These are phyloP conservation scores for Sarocladium brachiariae DNA, from an alignment of 2,329 filamentous ascomycete genomes.

Conservation along the genomic window DNA sequence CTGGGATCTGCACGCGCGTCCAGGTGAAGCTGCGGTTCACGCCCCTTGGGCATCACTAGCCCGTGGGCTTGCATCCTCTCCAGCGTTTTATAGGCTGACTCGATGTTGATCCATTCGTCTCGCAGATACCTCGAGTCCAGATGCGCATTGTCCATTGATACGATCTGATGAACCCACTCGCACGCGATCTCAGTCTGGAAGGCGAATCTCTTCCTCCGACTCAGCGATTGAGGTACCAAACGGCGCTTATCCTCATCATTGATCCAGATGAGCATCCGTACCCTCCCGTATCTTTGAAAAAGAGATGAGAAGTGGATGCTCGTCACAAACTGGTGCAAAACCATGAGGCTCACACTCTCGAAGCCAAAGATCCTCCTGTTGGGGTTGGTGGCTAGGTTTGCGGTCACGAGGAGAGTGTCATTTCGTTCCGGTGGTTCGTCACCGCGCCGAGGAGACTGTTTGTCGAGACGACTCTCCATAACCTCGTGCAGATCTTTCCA, in stretches of 20 bases:
- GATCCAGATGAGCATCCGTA: conserved; percentile 73
- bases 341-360: conserved; percentile 48
- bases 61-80: conserved; percentile 40
- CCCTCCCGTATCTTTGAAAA: conserved; percentile 70
- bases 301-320: conserved; percentile 51
- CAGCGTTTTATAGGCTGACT: conserved; percentile 33
- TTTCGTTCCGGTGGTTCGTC: conserved; percentile 45
- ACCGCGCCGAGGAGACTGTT: conserved; percentile 40
- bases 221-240: conserved; percentile 54
- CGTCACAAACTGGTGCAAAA: conserved; percentile 55
- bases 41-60: conserved; percentile 35
- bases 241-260: conserved; percentile 50
- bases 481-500: conserved; percentile 52
- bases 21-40: conserved; percentile 29
- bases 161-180: conserved; percentile 54
- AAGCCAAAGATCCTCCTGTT: conserved; percentile 44
- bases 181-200: conserved; percentile 56
- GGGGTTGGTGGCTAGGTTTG: conserved; percentile 54
- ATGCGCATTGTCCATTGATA: conserved; percentile 17
- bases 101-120: conserved; percentile 40
- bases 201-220: conserved; percentile 47
- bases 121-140: conserved; percentile 24
- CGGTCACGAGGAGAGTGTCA: conserved; percentile 65
- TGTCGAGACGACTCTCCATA: conserved; percentile 42
- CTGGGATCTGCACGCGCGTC: conserved; percentile 17